Base-by-base conservation (phyloP, 2,329 filamentous ascomycete species). In the Cadophora malorum region DNA sequence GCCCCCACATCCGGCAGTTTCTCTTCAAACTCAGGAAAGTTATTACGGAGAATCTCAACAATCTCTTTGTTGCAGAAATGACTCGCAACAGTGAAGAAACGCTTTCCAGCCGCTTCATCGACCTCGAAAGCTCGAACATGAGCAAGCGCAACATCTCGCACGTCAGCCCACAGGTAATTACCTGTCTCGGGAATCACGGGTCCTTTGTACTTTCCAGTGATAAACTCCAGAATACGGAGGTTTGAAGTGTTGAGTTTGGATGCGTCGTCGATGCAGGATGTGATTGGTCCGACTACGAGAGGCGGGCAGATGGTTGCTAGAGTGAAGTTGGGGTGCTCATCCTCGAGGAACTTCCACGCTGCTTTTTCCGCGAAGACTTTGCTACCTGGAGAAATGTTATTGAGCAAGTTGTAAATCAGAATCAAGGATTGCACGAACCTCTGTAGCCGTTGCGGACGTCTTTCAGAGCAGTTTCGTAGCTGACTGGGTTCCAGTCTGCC, bases 181-280 rank as follows among this genome's bases (percentile, higher is more conserved):
- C 0, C 83, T 83, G 0, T 86, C 89, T 86, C 81, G 0, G 84
- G 81, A 16, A 90, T 81, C 41, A 82, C 80, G 5, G 85, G 81
- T 69, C 60, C 60, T 21, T 86, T 87, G 67, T 84, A 84, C 38
- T 64, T 69, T 4, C 90, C 91, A 14, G 82, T 83, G 21, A 89
- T 83, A 58, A 91, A 79, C 67, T 88, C 84, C 9, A 85, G 81
- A 67, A 93, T 84, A 45, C 88, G 85, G 72, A 88, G 83, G 76
- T 93, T 93, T 10, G 89, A 91, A 1, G 89, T 91, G 80, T 93
- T 94, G 70, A 93, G 80, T 4, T 79, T 80, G n/a, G 87, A 84
- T 1, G 91, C 81, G 31, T 81, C 84, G 69, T 87, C 83, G 2
- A 92, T 82, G 69, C 87, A 86, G 72, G 89, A 84, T 63, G 87